Evolutionary conservation across 176 grass and related monocot species (phyloP).

Genomic region (Tillandsia fasciculata): DNA sequence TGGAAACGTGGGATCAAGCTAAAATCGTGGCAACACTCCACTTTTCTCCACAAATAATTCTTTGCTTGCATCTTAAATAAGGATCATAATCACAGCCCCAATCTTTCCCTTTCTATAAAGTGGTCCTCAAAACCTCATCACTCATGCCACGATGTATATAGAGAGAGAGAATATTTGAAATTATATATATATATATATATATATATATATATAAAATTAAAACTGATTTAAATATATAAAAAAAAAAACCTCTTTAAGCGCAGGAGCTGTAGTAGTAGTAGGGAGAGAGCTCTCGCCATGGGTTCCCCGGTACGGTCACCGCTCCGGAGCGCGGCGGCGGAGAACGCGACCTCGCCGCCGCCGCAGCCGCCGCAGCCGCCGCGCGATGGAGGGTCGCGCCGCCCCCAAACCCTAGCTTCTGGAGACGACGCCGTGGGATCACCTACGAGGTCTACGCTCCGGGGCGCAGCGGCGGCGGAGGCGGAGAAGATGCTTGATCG

Average conservation of each 20-base stretch:
- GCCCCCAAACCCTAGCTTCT: conserved; percentile 20
- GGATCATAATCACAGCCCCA: neutral
- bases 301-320: neutral
- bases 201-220: too few relatives aligned
- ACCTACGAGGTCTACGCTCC: too few relatives aligned
- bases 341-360: conserved; percentile 6
- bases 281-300: neutral
- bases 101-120: neutral
- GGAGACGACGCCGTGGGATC: conserved; percentile 1
- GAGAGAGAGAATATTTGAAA: neutral
- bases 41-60: conserved; percentile 8
- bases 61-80: conserved; percentile 19
- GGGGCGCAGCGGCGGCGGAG: too few relatives aligned
- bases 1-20: neutral
- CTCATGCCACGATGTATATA: neutral
- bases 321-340: neutral
- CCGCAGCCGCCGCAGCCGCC: conserved; percentile 7
- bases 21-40: neutral
- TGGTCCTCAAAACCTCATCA: neutral
- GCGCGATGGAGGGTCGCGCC: conserved; percentile 33
- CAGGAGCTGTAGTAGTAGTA: too few relatives aligned
- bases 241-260: too few relatives aligned
- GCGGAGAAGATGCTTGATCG: too few relatives aligned
- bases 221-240: too few relatives aligned
- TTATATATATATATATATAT: too few relatives aligned